Evolutionary conservation across 768 basidiomycete genomes (phyloP).

Genomic region (Auricularia auricula-judae): DNA sequence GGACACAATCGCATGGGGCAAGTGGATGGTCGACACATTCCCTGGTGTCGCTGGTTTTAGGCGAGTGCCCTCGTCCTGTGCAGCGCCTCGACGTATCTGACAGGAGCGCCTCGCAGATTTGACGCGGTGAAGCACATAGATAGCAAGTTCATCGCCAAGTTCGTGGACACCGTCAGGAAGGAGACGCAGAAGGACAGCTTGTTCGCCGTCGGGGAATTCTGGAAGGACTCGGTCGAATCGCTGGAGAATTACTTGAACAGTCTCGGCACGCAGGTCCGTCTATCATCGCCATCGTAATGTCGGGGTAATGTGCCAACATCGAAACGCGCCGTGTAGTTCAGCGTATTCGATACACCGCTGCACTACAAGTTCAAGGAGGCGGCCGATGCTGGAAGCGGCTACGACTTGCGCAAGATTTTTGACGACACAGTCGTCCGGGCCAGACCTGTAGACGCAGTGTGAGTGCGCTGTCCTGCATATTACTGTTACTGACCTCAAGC

Average conservation of each 20-base stretch:
- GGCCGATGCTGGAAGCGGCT: conserved; percentile 21
- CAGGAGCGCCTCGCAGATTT: conserved; percentile 16
- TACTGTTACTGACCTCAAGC: background rate
- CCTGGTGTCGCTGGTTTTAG: conserved; percentile 4
- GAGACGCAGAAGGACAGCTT: conserved; percentile 22
- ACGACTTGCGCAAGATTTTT: conserved; percentile 26
- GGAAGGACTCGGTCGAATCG: conserved; percentile 25
- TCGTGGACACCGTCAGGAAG: conserved; percentile 28
- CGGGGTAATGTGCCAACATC: background rate
- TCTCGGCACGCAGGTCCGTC: conserved; percentile 14
- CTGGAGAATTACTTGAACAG: conserved; percentile 15
- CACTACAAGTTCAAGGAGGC: conserved; percentile 29
- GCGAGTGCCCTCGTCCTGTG: background rate
- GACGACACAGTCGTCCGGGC: conserved; percentile 26
- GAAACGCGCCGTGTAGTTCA: conserved; percentile 18
- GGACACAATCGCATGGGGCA: conserved; percentile 23
- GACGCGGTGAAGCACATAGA: conserved; percentile 35
- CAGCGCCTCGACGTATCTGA: background rate
- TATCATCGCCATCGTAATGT: background rate
- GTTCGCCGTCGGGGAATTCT: conserved; percentile 37
- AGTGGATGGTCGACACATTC: conserved; percentile 17
- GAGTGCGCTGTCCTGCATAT: background rate
- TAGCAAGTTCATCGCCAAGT: conserved; percentile 18
- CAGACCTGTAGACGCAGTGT: conserved; percentile 27
- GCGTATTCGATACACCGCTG: conserved; percentile 27